Evolutionary conservation across 768 basidiomycete genomes (phyloP), one percentile per base, ranked within the genome.

Genomic region (Mycena epipterygia): DNA sequence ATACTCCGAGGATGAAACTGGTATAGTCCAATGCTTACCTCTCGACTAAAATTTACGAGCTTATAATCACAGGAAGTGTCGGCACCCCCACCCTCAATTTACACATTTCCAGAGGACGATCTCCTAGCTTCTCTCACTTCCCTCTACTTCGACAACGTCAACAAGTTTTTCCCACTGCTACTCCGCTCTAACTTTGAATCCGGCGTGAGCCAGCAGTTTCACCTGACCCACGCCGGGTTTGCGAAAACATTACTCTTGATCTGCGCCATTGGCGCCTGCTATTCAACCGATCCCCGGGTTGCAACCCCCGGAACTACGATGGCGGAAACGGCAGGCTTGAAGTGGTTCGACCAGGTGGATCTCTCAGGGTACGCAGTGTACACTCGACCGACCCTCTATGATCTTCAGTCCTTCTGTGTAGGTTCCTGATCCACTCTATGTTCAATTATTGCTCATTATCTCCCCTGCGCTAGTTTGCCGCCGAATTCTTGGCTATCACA

Each of bases 261-360:
- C n/a, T n/a, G n/a, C 75, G 93, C 95, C 0, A 82, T 89, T 25
- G 94, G 87, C 3, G 82, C 93, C 0, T 85, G 92, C 46, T 84
- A 79, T 69, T 86, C 86, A 11, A 82, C 89, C 33, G 92, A 95
- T 74, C 84, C 84, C 0, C 82, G 91, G 13, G 88, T 66, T 13
- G 51, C 46, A 35, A n/a, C 62, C 16, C 90, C 3, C 67, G 85
- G 48, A 21, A 53, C 58, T 8, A 39, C 59, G 70, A 83, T 13
- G 85, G 86, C 23, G 74, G 74, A 32, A 88, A 88, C 6, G 80
- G 85, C 6, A 89, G 91, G 0, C 29, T 93, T 90, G 90, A 87
- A 85, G 73, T 93, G 87, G 83, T 90, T 90, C 72, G 83, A 89
- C 32, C 91, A 93, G 74, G 90, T 91, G 2, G 87, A 93, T 66